These are phyloP conservation scores for Aureobasidium sp. DNA, from an alignment of 2,329 filamentous ascomycete species.

Conservation along the genomic window DNA sequence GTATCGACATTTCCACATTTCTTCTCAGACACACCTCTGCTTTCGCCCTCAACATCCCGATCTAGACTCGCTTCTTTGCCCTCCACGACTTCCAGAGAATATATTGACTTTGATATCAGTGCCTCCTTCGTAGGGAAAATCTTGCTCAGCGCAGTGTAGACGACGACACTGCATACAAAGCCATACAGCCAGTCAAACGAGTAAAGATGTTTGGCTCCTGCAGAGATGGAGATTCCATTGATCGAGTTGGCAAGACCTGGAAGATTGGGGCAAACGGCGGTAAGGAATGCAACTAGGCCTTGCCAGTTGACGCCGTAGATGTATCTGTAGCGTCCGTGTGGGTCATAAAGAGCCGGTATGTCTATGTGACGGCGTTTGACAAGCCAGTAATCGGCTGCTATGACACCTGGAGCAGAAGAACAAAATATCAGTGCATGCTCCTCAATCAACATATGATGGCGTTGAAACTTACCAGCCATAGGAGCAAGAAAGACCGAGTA, in stretches of 20 bases:
- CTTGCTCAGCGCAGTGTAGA: constrained; percentile 42
- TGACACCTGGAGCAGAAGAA: constrained; percentile 31
- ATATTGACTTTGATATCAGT: background rate
- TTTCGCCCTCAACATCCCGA: background rate
- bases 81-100: constrained; percentile 3
- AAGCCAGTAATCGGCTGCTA: constrained; percentile 54
- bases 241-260: constrained; percentile 36
- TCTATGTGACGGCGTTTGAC: constrained; percentile 42
- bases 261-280: constrained; percentile 48
- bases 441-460: background rate
- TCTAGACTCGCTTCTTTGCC: background rate
- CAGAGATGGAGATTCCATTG: constrained; percentile 13
- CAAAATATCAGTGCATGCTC: background rate
- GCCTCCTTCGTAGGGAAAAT: background rate
- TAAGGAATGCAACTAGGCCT: constrained; percentile 49
- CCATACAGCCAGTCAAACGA: constrained; percentile 58
- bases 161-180: constrained; percentile 46
- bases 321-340: constrained; percentile 45
- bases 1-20: constrained; percentile 2
- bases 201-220: constrained; percentile 19
- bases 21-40: background rate
- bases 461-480: constrained; percentile 39
- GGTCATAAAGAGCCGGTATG: constrained; percentile 41
- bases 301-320: constrained; percentile 50
- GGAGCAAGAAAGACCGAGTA: constrained; percentile 58